Base-by-base conservation (phyloP, 1,139 yeast genomes). In the Yamadazyma dendronema region DNA sequence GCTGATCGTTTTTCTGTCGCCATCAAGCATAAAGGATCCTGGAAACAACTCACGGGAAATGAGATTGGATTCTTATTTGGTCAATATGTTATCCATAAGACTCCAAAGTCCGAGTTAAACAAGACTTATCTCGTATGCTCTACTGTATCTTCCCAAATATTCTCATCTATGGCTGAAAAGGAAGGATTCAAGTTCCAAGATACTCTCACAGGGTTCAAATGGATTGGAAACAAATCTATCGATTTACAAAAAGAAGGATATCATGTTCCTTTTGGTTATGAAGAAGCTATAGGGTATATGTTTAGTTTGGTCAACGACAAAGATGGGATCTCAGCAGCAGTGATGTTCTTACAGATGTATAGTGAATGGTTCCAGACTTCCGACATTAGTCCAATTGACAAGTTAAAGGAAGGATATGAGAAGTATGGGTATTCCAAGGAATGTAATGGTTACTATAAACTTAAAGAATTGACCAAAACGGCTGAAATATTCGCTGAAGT, bases 261-360 rank as follows among this genome's bases (percentile, higher is more conserved):
- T 50, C 49, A 38, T 5, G 96, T 90, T 2, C 95, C 96, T 0
- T 88, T 89, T 66, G 97, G 87, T 0, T 92, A 77, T 55, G 98
- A 92, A 58, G 98, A 92, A 55, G 97, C 97, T 4, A 84, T 92
- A 49, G 98, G 98, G 3, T 92, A 80, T 63, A 88, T 92, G 97
- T 87, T 89, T 52, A 67, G 77, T 17, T 70, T 79, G n/a, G 87
- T 85, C 32, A 88, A 85, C 58, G 98, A 92, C 56, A 92, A 92
- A 60, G 98, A 92, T 56, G 98, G 98, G 1, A 75, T 92, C 17
- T 67, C 89, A 22, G 97, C 97, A 0, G 78, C 89, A 2, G 63
- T 73, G 9, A 75, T 86, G n/a, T 90, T 89, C 65, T 61, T 88
- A 35, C 95, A 85, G 57, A 72, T 90, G 60, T 77, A 78, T 40